A percentile compares a stretch with the other conserved stretches of the same genome.
phyloP scores from a whole-genome alignment of 2,329 filamentous ascomycete genomes.

The Ascochyta clinopodiicola region DNA sequence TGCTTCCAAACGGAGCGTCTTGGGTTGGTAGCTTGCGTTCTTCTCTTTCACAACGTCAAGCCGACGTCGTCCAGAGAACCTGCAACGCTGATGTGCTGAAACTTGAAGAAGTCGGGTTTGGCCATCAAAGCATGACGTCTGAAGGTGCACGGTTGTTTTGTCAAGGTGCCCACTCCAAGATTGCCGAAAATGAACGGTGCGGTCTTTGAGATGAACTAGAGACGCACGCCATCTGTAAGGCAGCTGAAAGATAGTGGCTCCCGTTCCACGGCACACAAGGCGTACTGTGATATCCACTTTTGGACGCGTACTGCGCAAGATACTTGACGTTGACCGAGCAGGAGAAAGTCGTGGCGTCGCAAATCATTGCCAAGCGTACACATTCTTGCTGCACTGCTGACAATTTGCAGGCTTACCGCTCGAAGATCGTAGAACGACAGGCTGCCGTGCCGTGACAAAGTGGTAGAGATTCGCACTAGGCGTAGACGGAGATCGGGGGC shows the following conservation, averaged over 20 bases:
- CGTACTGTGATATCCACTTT: slow-evolving; percentile 9
- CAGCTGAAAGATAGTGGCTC: slow-evolving; percentile 10
- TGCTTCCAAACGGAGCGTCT: not conserved
- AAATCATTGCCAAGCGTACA: slow-evolving; percentile 15
- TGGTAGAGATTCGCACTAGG: slow-evolving; percentile 11
- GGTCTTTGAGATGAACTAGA: slow-evolving; percentile 6
- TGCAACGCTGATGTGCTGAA: slow-evolving; percentile 1
- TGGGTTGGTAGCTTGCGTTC: not conserved
- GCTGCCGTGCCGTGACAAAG: slow-evolving; percentile 10
- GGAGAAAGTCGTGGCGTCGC: slow-evolving; percentile 10
- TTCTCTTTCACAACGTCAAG: slow-evolving; percentile 1
- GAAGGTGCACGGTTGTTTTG: slow-evolving; percentile 4
- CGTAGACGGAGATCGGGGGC: slow-evolving; percentile 1
- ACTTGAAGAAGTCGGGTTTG: slow-evolving; percentile 3
- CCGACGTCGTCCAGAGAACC: not conserved
- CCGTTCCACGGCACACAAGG: slow-evolving; percentile 12
- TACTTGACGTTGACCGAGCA: slow-evolving; percentile 1
- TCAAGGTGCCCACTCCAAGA: slow-evolving; percentile 1
- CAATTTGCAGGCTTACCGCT: slow-evolving; percentile 8
- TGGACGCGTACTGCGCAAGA: slow-evolving; percentile 8
- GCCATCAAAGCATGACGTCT: slow-evolving; percentile 4
- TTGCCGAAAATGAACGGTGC: slow-evolving; percentile 10
- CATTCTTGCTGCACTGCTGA: slow-evolving; percentile 13
- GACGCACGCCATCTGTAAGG: slow-evolving; percentile 12
- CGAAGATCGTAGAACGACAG: slow-evolving; percentile 2